Conservation (phyloP, 371 early-diverging fungal species). For the Sporodiniella umbellata region DNA sequence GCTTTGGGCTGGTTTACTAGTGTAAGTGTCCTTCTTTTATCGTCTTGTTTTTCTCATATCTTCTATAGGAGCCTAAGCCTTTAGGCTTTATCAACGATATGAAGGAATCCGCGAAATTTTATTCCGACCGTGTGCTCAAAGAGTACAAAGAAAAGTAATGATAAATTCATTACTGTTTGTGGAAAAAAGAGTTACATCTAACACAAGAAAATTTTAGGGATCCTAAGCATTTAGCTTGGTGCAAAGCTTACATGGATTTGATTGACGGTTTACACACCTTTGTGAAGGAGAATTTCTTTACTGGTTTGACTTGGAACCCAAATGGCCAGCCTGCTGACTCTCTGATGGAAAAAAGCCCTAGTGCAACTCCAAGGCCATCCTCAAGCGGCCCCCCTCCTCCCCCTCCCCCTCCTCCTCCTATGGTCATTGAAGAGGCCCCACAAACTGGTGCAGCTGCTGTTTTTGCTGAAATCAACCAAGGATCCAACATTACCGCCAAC, state of each 20-base stretch:
- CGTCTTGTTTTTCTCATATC: background rate
- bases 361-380: conserved; percentile 32
- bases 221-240: conserved; percentile 82
- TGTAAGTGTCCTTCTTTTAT: conserved; percentile 43
- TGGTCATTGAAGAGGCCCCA: conserved; percentile 36
- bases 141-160: conserved; percentile 87
- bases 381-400: conserved; percentile 43
- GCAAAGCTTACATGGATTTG: conserved; percentile 62
- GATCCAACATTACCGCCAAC: conserved; percentile 72
- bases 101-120: conserved; percentile 92
- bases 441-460: conserved; percentile 62
- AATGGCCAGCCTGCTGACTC: conserved; percentile 64
- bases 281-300: conserved; percentile 87
- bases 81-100: conserved; percentile 86
- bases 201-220: conserved; percentile 73
- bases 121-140: conserved; percentile 85
- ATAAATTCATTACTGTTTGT: no score
- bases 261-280: conserved; percentile 75
- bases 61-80: conserved; percentile 79
- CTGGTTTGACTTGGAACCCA: conserved; percentile 92
- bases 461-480: conserved; percentile 88
- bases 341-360: conserved; percentile 30
- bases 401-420: conserved; percentile 66
- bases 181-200: no score
- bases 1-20: conserved; percentile 93